Evolutionary conservation across 208 protist species (phyloP), one percentile per base, ranked within the genome.

Genomic region (Trypanosoma rangeli): DNA sequence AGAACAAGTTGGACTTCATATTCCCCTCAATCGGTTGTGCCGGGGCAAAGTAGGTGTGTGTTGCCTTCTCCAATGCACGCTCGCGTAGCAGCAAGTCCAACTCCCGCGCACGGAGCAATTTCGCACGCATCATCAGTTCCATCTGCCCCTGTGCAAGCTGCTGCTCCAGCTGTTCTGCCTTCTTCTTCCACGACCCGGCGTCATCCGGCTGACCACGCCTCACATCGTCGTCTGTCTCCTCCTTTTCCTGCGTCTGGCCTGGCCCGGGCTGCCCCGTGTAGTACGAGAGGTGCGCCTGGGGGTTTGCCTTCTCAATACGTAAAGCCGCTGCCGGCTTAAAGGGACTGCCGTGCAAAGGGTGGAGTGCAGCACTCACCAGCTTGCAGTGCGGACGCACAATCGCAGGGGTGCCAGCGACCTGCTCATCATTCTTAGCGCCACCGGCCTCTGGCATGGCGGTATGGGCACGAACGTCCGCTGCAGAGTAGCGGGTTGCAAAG

Each of bases 11-110:
- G n/a, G 24, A 0, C 26, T 39, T 15, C 57, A 3, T 7, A 26
- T 18, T 35, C 22, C 0, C 28, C 46, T n/a, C 15, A 5, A 76
- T 24, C 18, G 63, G 71, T 20, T 18, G 44, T 31, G 71, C 33
- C 7, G 74, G 49, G 46, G 57, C 29, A 56, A 64, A 44, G 1
- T 69, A 18, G 5, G 49, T 62, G 18, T 39, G 24, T 50, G 68
- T 74, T 4, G 57, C 68, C 2, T 55, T 64, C 44, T 64, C 63
- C 0, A 79, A 28, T 1, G 33, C 57, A 55, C 64, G 70, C 64
- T 80, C 67, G 24, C 73, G 76, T 35, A 86, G 64, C 0, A 83
- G 42, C 5, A 81, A 35, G 46, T 85, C 74, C n/a, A 86, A n/a
- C 57, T 86, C 81, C 28, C 78, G 50, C 13, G 81, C 57, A 1